These are phyloP conservation scores for Arabidopsis suecica DNA, from an alignment of 345 rosid species.

Conservation along the genomic window DNA sequence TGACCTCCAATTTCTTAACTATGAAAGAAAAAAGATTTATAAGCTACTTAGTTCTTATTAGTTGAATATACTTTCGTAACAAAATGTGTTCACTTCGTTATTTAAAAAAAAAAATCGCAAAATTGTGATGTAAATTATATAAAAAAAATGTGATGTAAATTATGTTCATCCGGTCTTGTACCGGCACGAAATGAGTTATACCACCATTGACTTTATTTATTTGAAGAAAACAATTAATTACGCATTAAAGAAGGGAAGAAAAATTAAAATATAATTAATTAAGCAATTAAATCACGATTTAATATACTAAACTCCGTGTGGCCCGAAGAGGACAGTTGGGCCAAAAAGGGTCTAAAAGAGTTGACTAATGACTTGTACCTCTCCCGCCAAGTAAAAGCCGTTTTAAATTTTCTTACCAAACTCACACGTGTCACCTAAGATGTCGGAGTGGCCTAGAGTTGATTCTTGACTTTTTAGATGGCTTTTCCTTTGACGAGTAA, in stretches of 20 bases:
- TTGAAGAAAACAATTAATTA: neutral
- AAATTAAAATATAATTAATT: neutral
- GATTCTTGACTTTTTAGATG: constrained; percentile 17
- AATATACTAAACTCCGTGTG: neutral
- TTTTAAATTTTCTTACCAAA: constrained; percentile 3
- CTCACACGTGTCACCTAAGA: constrained; percentile 28
- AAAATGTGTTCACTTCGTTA: neutral
- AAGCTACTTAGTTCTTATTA: no score
- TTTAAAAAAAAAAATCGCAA: neutral
- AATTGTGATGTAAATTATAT: no score
- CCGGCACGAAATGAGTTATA: neutral
- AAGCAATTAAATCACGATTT: constrained; percentile 1
- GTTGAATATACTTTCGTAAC: neutral
- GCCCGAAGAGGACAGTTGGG: constrained; percentile 19
- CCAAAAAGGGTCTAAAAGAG: constrained; percentile 17
- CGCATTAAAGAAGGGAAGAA: neutral
- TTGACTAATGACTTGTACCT: constrained; percentile 24
- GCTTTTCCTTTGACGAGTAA: neutral
- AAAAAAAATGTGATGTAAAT: neutral
- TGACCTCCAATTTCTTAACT: no score
- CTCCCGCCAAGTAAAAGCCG: constrained; percentile 38
- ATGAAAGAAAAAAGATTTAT: no score
- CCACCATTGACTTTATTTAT: constrained; percentile 6
- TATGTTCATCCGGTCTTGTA: neutral
- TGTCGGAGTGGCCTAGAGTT: constrained; percentile 23